These are phyloP conservation scores for Annulohypoxylon truncatum DNA, from an alignment of 2,329 filamentous ascomycete genomes.

Conservation along the genomic window DNA sequence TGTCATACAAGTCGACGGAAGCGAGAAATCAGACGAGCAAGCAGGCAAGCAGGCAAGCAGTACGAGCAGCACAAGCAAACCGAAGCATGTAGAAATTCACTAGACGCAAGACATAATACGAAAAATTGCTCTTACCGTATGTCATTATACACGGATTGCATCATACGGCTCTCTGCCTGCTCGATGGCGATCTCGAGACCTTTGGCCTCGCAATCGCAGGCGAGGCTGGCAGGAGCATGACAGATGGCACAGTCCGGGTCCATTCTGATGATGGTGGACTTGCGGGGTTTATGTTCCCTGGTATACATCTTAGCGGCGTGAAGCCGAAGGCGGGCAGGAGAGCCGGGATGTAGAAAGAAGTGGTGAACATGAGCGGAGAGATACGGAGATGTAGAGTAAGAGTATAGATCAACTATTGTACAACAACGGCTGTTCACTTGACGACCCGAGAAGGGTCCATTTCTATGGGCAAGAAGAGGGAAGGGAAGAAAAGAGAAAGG, in stretches of 20 bases:
- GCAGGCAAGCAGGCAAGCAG: background rate
- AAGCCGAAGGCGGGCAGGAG: conserved; percentile 46
- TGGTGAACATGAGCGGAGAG: conserved; percentile 44
- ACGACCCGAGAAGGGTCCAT: conserved; percentile 54
- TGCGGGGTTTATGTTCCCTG: conserved; percentile 60
- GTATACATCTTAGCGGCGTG: conserved; percentile 63
- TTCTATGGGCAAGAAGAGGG: conserved; percentile 37
- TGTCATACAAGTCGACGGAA: conserved; percentile 12
- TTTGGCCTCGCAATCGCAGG: conserved; percentile 75
- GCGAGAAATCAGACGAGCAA: background rate
- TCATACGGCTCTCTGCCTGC: conserved; percentile 72
- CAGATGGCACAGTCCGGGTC: conserved; percentile 78
- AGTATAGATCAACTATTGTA: conserved; percentile 49
- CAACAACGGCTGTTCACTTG: conserved; percentile 48
- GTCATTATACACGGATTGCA: conserved; percentile 70
- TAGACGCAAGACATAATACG: conserved; percentile 21
- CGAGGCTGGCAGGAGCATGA: conserved; percentile 66
- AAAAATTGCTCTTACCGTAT: conserved; percentile 65
- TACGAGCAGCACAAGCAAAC: background rate
- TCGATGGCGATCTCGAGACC: conserved; percentile 71
- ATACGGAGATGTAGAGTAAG: conserved; percentile 17
- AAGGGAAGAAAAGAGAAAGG: conserved; percentile 36
- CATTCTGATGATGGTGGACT: conserved; percentile 67
- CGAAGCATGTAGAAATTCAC: conserved; percentile 7
- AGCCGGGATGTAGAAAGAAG: conserved; percentile 44